Percentiles rank a stretch among this genome's conserved stretches.
Conservation (phyloP, 345 rosid species). For the Populus euphratica region DNA sequence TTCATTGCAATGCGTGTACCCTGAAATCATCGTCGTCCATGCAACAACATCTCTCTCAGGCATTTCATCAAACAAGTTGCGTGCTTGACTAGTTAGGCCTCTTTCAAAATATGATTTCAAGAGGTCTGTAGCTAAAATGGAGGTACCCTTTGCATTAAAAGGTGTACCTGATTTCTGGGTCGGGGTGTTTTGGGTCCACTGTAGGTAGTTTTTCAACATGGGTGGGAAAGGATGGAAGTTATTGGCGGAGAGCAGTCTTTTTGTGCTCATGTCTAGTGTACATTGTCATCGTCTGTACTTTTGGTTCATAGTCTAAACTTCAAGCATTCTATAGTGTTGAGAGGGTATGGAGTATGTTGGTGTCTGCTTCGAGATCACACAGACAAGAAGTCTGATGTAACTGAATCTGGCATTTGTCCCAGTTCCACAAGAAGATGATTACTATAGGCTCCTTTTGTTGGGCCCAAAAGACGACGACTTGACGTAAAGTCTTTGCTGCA, state of each 20-base stretch:
- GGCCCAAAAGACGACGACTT: not conserved
- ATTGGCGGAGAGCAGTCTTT: conserved; percentile 28
- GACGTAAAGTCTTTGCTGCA: not conserved
- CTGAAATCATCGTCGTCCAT: conserved; percentile 67
- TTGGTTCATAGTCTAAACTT: not conserved
- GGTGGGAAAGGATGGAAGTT: conserved; percentile 36
- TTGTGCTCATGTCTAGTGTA: conserved; percentile 27
- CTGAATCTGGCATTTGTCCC: not conserved
- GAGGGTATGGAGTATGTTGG: not conserved
- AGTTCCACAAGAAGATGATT: not conserved
- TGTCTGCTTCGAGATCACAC: not conserved
- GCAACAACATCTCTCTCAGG: conserved; percentile 64
- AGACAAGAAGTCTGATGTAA: not conserved
- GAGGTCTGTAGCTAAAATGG: conserved; percentile 64
- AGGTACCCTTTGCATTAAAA: conserved; percentile 38
- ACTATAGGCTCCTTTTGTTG: not conserved
- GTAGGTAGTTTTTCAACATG: conserved; percentile 40
- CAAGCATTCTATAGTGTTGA: not conserved
- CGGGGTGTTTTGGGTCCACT: conserved; percentile 27
- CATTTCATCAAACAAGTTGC: conserved; percentile 65
- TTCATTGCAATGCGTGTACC: conserved; percentile 46
- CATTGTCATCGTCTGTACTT: not conserved
- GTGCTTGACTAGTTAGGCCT: conserved; percentile 45
- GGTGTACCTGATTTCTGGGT: conserved; percentile 18
- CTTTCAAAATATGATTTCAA: conserved; percentile 45